Percentiles rank a stretch among this genome's conserved stretches.
Evolutionary conservation across 2,329 filamentous ascomycete species (phyloP).

Genomic region (Scedosporium apiospermum): DNA sequence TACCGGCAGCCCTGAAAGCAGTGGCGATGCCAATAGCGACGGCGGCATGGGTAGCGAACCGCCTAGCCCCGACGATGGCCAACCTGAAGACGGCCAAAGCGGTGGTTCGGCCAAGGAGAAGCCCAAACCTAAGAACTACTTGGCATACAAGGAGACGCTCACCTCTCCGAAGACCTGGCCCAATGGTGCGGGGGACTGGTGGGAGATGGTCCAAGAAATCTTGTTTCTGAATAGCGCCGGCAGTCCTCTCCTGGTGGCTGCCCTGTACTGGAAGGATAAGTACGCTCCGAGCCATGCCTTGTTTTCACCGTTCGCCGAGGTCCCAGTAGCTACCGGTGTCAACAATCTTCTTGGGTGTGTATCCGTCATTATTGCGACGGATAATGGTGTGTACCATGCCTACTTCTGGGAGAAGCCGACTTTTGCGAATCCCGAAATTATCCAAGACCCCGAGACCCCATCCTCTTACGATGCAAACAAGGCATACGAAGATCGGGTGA

Average conservation of each 20-base stretch:
- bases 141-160: not conserved
- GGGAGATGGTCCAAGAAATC: not conserved
- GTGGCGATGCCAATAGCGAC: too few species aligned
- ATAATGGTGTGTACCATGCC: not conserved
- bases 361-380: not conserved
- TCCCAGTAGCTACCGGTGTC: not conserved
- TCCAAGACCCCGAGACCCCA: not conserved
- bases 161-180: not conserved
- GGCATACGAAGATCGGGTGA: conserved; percentile 1
- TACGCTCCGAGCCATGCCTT: not conserved
- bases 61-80: not conserved
- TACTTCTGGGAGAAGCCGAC: conserved; percentile 4
- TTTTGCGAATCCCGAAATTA: not conserved
- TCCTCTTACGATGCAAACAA: not conserved
- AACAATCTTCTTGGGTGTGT: conserved; percentile 2
- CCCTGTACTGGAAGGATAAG: not conserved
- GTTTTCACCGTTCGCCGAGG: not conserved
- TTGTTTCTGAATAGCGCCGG: not conserved
- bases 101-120: not conserved
- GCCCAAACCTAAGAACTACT: not conserved
- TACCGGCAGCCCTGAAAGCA: too few species aligned
- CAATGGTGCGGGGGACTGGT: not conserved
- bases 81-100: not conserved
- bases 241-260: not conserved
- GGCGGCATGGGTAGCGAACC: not conserved